phyloP scores from a whole-genome alignment of 2,329 filamentous ascomycete species.

The Lithohypha guttulata region DNA sequence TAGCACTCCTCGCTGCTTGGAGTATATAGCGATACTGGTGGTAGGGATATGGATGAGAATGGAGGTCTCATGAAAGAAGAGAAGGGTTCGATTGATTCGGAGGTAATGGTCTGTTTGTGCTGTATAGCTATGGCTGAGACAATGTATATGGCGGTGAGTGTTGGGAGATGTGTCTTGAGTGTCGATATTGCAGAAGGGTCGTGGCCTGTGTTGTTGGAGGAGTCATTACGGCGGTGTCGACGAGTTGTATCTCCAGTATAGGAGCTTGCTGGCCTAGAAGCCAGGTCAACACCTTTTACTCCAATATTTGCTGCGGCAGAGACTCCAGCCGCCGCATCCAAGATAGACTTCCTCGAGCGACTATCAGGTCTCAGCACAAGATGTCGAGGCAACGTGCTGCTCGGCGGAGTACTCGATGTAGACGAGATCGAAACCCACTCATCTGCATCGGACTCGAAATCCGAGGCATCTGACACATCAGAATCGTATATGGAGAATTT shows the following conservation, averaged over 20 bases:
- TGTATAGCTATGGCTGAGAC: neutral
- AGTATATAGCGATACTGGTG: neutral
- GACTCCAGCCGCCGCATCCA: too few relatives aligned
- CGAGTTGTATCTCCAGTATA: too few relatives aligned
- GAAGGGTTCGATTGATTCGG: neutral
- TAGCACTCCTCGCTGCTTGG: neutral
- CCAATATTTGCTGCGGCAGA: too few relatives aligned
- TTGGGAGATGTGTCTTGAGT: neutral
- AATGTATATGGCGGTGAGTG: neutral
- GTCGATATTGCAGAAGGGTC: neutral
- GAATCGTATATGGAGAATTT: conserved; percentile 8
- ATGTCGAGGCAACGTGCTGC: neutral
- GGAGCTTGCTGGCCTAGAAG: too few relatives aligned
- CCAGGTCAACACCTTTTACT: too few relatives aligned
- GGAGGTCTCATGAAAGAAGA: neutral
- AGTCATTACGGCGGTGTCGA: neutral
- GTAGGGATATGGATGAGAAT: neutral
- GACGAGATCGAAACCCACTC: conserved; percentile 6
- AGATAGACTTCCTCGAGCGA: too few relatives aligned
- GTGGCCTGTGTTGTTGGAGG: neutral
- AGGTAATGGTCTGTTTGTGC: neutral
- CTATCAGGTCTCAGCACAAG: neutral
- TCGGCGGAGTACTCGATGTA: neutral
- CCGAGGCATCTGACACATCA: conserved; percentile 3
- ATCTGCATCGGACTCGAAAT: conserved; percentile 1